Conservation (phyloP, 1,284 basidiomycete genomes). For the Porogramme epimiltina region DNA sequence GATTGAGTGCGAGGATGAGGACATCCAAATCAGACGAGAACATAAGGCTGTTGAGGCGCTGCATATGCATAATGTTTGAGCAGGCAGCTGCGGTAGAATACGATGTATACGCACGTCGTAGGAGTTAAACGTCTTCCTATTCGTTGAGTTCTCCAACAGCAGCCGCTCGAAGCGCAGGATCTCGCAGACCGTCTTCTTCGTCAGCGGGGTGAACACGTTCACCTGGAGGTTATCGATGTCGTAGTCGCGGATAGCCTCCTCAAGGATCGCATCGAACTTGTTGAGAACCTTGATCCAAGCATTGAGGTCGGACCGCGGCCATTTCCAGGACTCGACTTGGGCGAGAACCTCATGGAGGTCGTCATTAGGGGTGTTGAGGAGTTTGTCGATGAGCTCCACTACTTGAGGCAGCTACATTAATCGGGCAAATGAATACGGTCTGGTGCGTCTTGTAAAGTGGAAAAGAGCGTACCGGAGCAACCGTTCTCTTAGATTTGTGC, state of each 20-base stretch:
- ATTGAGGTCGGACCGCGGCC: conserved; percentile 96
- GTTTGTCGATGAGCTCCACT: conserved; percentile 69
- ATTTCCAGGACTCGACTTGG: conserved; percentile 83
- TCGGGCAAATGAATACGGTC: background rate
- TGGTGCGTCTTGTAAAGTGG: conserved; percentile 7
- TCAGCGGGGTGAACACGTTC: conserved; percentile 76
- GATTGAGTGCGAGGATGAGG: conserved; percentile 80
- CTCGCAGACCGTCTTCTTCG: conserved; percentile 79
- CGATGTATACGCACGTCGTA: conserved; percentile 79
- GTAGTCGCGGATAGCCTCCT: conserved; percentile 82
- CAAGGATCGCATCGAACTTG: conserved; percentile 90
- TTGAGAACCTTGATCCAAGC: conserved; percentile 96
- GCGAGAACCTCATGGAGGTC: conserved; percentile 66
- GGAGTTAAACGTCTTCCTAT: conserved; percentile 94
- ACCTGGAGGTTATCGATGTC: conserved; percentile 82
- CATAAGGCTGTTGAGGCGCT: conserved; percentile 91
- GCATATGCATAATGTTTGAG: conserved; percentile 9
- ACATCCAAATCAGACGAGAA: conserved; percentile 90
- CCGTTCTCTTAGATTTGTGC: conserved; percentile 76
- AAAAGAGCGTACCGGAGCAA: conserved; percentile 57
- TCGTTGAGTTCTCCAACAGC: conserved; percentile 96
- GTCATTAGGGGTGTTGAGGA: conserved; percentile 65
- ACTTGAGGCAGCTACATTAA: conserved; percentile 73
- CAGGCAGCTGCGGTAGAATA: conserved; percentile 9
- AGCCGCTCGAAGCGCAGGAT: conserved; percentile 89